Evolutionary conservation across 345 rosid genomes (phyloP), one percentile per base, ranked within the genome.

Genomic region (rapeseed (Brassica napus)): DNA sequence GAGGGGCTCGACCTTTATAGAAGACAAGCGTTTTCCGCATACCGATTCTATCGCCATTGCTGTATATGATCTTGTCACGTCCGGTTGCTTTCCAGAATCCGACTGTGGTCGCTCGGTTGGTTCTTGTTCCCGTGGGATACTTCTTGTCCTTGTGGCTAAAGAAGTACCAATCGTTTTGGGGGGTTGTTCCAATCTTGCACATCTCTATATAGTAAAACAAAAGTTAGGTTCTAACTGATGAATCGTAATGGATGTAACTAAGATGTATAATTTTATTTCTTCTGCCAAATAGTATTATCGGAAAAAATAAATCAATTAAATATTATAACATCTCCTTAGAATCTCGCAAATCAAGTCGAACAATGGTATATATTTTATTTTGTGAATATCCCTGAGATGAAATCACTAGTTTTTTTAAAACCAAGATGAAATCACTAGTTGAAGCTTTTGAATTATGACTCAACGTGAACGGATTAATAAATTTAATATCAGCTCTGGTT

Each of bases 51-150:
- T 68, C 81, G 30, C 84, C 81, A 30, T 79, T 86, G 81, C 90
- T 85, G 49, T 84, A 67, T 76, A 91, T 91, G 44, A 86, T 83
- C 86, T 89, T 91, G 72, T 91, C 96, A 8, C 93, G 90, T 32
- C 93, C 96, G 2, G 96, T 91, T 0, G 96, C 96, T 77, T 91
- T 91, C 96, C 96, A 91, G 16, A 91, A 89, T 5, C 96, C 96
- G 2, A 88, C 89, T n/a, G 88, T 83, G 1, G 96, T 91, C 18
- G 96, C 96, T 2, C 96, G 86, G 74, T 91, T 91, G 37, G 96
- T 91, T 47, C 96, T 86, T 4, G 91, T 89, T n/a, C 96, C 96
- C 0, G 93, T 88, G 4, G 93, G 95, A 66, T 91, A 91, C 72
- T 91, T 91, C 84, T 89, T 91, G 83, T 89, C 96, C 77, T 89